These are phyloP conservation scores for Lophiotrema nucula DNA, from an alignment of 495 filamentous ascomycete species.

Conservation along the genomic window DNA sequence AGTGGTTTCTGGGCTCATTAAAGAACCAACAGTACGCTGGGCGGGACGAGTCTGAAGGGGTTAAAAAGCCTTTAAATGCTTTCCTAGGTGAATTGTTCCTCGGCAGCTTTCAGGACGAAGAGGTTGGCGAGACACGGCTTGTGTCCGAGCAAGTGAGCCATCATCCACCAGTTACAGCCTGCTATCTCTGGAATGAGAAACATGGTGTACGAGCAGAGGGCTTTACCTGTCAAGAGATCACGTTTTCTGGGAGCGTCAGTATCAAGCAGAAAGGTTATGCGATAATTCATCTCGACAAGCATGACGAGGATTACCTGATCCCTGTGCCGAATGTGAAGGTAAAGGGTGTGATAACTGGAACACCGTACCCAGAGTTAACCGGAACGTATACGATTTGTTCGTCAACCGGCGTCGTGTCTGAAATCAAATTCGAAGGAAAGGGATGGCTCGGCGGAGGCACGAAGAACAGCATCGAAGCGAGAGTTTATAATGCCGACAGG, in stretches of 20 bases:
- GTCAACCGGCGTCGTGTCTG: slow-evolving; percentile 3
- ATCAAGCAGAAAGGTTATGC: slow-evolving; percentile 41
- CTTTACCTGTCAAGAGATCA: slow-evolving; percentile 38
- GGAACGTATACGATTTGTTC: slow-evolving; percentile 10
- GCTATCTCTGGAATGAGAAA: slow-evolving; percentile 39
- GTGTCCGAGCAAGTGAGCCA: slow-evolving; percentile 40
- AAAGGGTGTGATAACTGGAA: slow-evolving; percentile 46
- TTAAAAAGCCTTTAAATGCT: slow-evolving; percentile 41
- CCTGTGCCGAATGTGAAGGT: slow-evolving; percentile 48
- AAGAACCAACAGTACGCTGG: slow-evolving; percentile 38
- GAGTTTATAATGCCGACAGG: neutral
- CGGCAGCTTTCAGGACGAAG: slow-evolving; percentile 21
- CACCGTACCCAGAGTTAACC: slow-evolving; percentile 28
- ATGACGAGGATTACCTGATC: slow-evolving; percentile 52
- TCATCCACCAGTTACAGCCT: slow-evolving; percentile 39
- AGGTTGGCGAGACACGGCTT: slow-evolving; percentile 22
- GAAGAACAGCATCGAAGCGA: slow-evolving; percentile 11
- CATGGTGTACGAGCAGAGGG: slow-evolving; percentile 35
- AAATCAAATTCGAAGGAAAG: slow-evolving; percentile 24
- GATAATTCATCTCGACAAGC: slow-evolving; percentile 46
- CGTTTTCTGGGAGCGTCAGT: slow-evolving; percentile 36
- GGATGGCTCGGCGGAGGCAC: slow-evolving; percentile 3
- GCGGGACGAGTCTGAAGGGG: slow-evolving; percentile 25
- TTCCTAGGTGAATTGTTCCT: slow-evolving; percentile 40
- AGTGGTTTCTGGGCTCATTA: slow-evolving; percentile 34